These are phyloP conservation scores for Metschnikowia similis DNA, from an alignment of 805 yeast genomes.

Conservation along the genomic window DNA sequence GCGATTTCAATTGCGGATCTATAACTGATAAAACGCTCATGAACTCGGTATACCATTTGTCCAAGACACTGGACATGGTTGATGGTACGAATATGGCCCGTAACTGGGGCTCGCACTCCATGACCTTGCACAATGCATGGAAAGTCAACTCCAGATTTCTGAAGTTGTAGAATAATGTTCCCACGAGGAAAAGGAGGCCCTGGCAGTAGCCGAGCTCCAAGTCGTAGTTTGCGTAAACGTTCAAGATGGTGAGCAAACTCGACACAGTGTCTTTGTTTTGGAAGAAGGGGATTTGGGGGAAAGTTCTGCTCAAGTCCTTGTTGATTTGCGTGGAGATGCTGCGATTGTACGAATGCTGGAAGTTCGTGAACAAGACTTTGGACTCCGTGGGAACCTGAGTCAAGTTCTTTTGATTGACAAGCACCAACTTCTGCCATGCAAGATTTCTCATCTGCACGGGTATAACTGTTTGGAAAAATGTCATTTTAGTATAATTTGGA, in stretches of 20 bases:
- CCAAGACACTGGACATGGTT: constrained; percentile 52
- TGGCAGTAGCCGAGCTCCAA: constrained; percentile 67
- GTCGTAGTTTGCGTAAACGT: constrained; percentile 62
- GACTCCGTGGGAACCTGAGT: constrained; percentile 32
- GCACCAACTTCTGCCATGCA: constrained; percentile 42
- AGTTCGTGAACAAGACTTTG: constrained; percentile 30
- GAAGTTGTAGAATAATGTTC: constrained; percentile 46
- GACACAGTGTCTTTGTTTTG: constrained; percentile 38
- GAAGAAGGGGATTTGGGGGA: constrained; percentile 51
- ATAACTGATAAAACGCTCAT: constrained; percentile 36
- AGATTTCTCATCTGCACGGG: constrained; percentile 41
- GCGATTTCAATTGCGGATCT: constrained; percentile 39
- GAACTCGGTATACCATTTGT: constrained; percentile 51
- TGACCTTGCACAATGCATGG: constrained; percentile 50
- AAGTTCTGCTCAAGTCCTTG: constrained; percentile 58
- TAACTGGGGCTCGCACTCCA: constrained; percentile 52
- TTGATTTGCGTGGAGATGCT: constrained; percentile 43
- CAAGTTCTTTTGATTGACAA: constrained; percentile 25
- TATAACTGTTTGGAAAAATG: constrained; percentile 41
- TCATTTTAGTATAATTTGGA: constrained; percentile 45
- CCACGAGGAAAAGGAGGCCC: constrained; percentile 60
- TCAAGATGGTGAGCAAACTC: constrained; percentile 50
- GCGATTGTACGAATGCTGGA: constrained; percentile 40
- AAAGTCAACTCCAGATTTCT: constrained; percentile 39
- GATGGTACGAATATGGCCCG: constrained; percentile 48